These are phyloP conservation scores for Blastocystis sp. DNA, from an alignment of 352 stramenopile species.

Conservation along the genomic window DNA sequence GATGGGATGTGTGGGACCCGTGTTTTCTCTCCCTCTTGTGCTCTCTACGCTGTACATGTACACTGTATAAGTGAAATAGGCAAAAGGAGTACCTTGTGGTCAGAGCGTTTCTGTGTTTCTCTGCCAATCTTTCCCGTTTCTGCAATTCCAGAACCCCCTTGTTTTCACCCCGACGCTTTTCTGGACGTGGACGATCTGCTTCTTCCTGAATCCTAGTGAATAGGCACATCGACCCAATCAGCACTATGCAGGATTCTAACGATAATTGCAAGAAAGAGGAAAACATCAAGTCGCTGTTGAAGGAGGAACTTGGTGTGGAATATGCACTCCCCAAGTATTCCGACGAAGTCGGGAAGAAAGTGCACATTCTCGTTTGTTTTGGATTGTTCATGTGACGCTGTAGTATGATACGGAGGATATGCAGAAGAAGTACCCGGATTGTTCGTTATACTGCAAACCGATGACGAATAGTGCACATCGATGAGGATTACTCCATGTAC, in stretches of 20 bases:
- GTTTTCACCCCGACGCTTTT: too few relatives aligned
- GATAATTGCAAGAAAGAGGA: conserved; percentile 20
- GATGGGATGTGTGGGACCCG: too few relatives aligned
- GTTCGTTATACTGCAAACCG: neutral
- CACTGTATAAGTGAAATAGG: too few relatives aligned
- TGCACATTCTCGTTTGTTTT: conserved; percentile 39
- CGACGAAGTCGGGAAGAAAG: conserved; percentile 3
- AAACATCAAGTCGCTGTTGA: conserved; percentile 35
- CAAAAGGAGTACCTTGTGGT: too few relatives aligned
- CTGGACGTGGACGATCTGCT: neutral
- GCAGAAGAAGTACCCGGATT: conserved; percentile 21
- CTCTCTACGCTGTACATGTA: too few relatives aligned
- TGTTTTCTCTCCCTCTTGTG: too few relatives aligned
- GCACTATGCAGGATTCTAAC: neutral
- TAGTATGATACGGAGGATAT: conserved; percentile 63
- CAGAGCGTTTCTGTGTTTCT: too few relatives aligned
- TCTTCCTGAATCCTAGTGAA: neutral
- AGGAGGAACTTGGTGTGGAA: conserved; percentile 23
- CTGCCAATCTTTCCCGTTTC: too few relatives aligned
- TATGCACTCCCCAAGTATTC: conserved; percentile 51
- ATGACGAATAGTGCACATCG: conserved; percentile 25
- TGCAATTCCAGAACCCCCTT: too few relatives aligned
- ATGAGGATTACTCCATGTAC: conserved; percentile 30
- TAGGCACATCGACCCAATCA: neutral
- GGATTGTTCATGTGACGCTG: neutral